Evolutionary conservation across 2,329 filamentous ascomycete species (phyloP).

Genomic region (Akanthomyces uredinophilus): DNA sequence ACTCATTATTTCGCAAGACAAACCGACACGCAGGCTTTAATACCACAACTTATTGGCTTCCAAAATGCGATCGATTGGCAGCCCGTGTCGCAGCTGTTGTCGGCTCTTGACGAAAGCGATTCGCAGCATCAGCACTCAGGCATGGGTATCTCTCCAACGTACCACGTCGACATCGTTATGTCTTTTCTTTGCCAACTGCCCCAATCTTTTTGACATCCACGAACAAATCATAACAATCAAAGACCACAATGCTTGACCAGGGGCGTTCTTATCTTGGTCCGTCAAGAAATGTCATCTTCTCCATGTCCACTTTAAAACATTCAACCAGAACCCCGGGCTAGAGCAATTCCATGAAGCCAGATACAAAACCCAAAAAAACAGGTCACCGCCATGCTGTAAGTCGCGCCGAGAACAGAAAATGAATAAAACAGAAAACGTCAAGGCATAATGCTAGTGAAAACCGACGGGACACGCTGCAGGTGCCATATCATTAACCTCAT

Average conservation of each 20-base stretch:
- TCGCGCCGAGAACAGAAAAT: neutral
- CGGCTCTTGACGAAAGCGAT: neutral
- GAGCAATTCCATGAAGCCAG: neutral
- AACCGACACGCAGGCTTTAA: no score
- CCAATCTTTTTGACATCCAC: neutral
- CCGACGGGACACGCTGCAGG: neutral
- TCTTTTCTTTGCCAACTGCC: neutral
- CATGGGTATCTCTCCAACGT: neutral
- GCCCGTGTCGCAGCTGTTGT: neutral
- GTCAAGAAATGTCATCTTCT: neutral
- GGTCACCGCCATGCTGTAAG: slow-evolving; percentile 11
- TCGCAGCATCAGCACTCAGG: neutral
- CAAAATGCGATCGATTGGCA: neutral
- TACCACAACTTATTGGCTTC: neutral
- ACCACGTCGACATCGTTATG: neutral
- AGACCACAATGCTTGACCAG: neutral
- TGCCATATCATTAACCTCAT: slow-evolving; percentile 19
- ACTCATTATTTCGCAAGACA: no score
- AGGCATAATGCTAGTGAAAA: slow-evolving; percentile 3
- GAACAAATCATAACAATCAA: neutral
- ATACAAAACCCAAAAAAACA: slow-evolving; percentile 5
- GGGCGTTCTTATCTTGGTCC: neutral
- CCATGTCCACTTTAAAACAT: slow-evolving; percentile 7
- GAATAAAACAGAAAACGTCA: slow-evolving; percentile 3
- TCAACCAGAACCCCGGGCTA: slow-evolving; percentile 10